Evolutionary conservation across 805 yeast genomes (phyloP).

Genomic region (Yamadazyma laniorum): DNA sequence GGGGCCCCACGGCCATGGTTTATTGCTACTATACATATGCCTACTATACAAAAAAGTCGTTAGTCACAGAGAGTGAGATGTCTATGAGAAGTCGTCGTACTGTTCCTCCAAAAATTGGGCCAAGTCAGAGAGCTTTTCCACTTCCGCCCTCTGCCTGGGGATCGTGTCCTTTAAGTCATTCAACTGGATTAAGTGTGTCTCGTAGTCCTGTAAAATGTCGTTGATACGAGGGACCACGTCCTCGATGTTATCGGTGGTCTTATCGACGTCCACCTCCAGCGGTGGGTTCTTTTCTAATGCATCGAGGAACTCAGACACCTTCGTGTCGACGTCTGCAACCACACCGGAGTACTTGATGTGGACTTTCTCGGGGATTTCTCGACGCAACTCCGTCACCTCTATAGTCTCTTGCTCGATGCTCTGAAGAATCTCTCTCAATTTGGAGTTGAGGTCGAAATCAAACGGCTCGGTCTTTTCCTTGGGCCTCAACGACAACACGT

Average conservation of each 20-base stretch:
- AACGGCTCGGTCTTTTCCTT: conserved; percentile 61
- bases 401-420: conserved; percentile 64
- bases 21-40: no score
- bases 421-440: conserved; percentile 53
- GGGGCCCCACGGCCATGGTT: no score
- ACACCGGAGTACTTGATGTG: conserved; percentile 35
- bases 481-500: conserved; percentile 26
- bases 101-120: conserved; percentile 26
- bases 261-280: conserved; percentile 12
- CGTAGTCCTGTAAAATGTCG: conserved; percentile 24
- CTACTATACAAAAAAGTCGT: no score
- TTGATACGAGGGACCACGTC: conserved; percentile 13
- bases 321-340: conserved; percentile 28
- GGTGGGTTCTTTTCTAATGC: conserved; percentile 17
- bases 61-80: no score
- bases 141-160: conserved; percentile 35
- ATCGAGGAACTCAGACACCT: conserved; percentile 25
- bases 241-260: conserved; percentile 7
- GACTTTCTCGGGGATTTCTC: conserved; percentile 47
- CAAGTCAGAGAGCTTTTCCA: conserved; percentile 34
- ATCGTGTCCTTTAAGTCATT: conserved; percentile 32
- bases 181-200: conserved; percentile 27
- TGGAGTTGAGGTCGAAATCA: conserved; percentile 60
- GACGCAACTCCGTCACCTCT: conserved; percentile 53
- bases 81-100: no score